Base-by-base conservation (phyloP, 2,329 filamentous ascomycete species). In the Colletotrichum noveboracense region DNA sequence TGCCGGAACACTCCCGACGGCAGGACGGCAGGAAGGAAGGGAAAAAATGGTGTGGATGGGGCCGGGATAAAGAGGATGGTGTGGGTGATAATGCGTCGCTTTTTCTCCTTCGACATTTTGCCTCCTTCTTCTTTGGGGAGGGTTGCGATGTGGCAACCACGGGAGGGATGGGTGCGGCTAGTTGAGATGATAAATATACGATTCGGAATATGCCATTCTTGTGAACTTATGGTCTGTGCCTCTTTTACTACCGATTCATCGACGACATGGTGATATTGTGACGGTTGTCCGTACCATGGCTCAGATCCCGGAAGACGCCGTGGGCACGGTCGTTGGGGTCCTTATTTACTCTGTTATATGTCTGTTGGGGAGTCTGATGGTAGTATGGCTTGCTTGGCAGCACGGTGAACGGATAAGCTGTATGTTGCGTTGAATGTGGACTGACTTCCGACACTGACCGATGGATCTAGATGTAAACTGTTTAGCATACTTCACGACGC, bases 341-440 rank as follows among this genome's bases (percentile, higher is more conserved):
- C 68, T 70, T 9, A 52, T 65, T n/a, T 70, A 70, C 60, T 70
- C 68, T 28, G 12, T 62, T 14, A 38, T 58, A 38, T 68, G 66
- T 14, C 52, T 60, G 0, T 30, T 60, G 28, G 66, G 52, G 16
- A 68, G 66, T 55, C 2, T 28, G 16, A 13, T 36, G 52, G 68
- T 70, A 14, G 62, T 30, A 13, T 70, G 58, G 56, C 60, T 70
- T n/a, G 60, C 68, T 24, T 70, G 68, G 68, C 26, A 61, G 2
- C 68, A 65, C 3, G 38, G 36, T 4, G 68, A 70, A 52, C 38
- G 68, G 24, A 61, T 70, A 0, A 70, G 56, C 36, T 65, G 68
- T 65, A 18, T 21, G 68, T 64, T 14, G 10, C 0, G 7, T 4
- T 48, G 0, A 0, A 0, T 14, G 3, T n/a, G 28, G 8, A 14